Conservation (phyloP, 257 asterid species). For the Forsythia suspensa region DNA sequence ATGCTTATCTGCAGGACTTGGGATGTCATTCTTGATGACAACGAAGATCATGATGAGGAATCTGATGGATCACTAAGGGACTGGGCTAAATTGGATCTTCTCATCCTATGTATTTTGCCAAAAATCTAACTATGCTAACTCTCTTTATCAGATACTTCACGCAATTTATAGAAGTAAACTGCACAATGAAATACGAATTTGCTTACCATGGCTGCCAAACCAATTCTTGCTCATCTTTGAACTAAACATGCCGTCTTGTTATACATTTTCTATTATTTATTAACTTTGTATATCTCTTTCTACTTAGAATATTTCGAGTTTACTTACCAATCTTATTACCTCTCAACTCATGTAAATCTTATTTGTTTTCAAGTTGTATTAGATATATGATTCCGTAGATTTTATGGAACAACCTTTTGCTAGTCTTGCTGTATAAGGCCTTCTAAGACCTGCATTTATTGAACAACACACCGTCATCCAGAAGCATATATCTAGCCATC, state of each 20-base stretch:
- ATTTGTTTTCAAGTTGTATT: conserved; percentile 58
- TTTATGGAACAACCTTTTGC: conserved; percentile 92
- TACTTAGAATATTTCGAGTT: background rate
- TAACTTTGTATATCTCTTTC: background rate
- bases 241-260: background rate
- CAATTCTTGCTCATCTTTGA: background rate
- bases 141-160: background rate
- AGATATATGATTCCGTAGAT: conserved; percentile 84
- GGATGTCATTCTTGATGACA: conserved; percentile 74
- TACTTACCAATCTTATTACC: conserved; percentile 5
- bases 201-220: conserved; percentile 18
- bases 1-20: conserved; percentile 71
- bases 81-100: conserved; percentile 92
- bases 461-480: conserved; percentile 79
- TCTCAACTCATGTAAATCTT: background rate
- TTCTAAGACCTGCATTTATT: conserved; percentile 82
- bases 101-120: conserved; percentile 95
- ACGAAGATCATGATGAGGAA: conserved; percentile 67
- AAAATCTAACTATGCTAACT: conserved; percentile 72
- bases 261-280: background rate
- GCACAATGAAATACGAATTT: conserved; percentile 7
- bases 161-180: background rate
- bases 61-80: conserved; percentile 82
- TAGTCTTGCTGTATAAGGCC: conserved; percentile 86
- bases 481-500: conserved; percentile 61